Base-by-base conservation (phyloP, 495 filamentous ascomycete species). In the Parachaetomium inaequale region DNA sequence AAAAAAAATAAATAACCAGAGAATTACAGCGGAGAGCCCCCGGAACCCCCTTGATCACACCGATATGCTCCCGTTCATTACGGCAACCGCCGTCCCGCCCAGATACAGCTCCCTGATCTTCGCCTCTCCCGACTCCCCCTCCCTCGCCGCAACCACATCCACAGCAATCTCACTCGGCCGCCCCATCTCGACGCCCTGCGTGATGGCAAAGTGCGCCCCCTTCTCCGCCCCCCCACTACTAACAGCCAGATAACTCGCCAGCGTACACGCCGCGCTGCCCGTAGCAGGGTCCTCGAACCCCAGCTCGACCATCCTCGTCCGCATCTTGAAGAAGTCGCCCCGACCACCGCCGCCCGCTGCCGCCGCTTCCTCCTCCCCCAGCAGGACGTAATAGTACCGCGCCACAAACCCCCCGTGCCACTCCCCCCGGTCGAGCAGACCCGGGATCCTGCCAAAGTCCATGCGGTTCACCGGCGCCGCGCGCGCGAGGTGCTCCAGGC, bases 131-230 rank as follows among this genome's bases (percentile, higher is more conserved):
- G 76, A 66, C 19, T 60, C 72, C 53, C 82, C 79, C 32, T 71
- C 76, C 42, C 8, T 21, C 42, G 82, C 19, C 32, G 66, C 63
- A 59, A 61, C 65, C 53, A 69, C 68, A 55, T 79, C 78, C 21
- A 82, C 75, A 10, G 51, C 54, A 57, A 83, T 82, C 34, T 76
- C 80, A 76, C 88, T 91, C 65, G 74, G 75, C 60, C 88, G 75
- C 0, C 87, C 88, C 86, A 92, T 93, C 76, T 93, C 89, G 14
- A 92, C 85, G 0, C 89, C 90, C 75, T 93, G 90, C 64, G 82
- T 82, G 56, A 92, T 68, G 49, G 74, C 73, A 66, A 82, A 87
- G 63, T 67, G 72, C 46, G 69, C 64, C 4, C 62, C 66, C 25
- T 63, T 60, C n/a, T 72, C 66, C 31, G 66, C 66, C 54, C 72